Evolutionary conservation across 495 filamentous ascomycete species (phyloP), one percentile per base, ranked within the genome.

Genomic region (Penicillium longicatenatum): DNA sequence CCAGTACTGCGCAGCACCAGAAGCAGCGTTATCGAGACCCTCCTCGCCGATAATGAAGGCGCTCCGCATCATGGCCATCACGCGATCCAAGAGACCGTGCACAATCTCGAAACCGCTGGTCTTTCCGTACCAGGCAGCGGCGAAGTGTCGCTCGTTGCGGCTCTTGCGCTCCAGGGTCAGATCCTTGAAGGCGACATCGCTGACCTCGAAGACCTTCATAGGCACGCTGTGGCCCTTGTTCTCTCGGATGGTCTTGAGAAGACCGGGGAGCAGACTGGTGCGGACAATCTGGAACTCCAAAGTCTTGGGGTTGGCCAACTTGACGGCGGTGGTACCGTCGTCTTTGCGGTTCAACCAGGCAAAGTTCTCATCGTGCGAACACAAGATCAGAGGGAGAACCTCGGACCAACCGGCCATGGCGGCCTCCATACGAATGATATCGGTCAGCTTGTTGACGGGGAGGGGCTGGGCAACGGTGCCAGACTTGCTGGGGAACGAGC

Each of bases 331-430:
- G 20, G 76, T 86, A 47, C 94, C 92, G 61, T 97, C 89, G 59
- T 97, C 93, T 59, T 85, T 84, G 56, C 93, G 89, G 75, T 98
- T 96, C 37, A 99, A 80, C 91, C 92, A 97, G 45, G 79, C 88
- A 70, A 97, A 99, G 78, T 98, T 99, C 82, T 99, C 94, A 68
- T 97, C 94, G 70, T 98, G 92, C 16, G 91, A 96, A 83, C 94
- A 99, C 48, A 99, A 84, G 66, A 97, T 97, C 16, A 99, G 81
- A 5, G 94, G 94, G 85, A 99, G 86, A 22, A 96, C 94, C 75
- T 99, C 94, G 19, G 85, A 85, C 93, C 94, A 99, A 57, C 94
- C 94, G 1, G 93, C 88, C 88, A 96, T 93, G 30, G 92, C 93
- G 50, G 88, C 85, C 73, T 99, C 94, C 53, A 89, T 76, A 45